phyloP scores from a whole-genome alignment of 2,329 filamentous ascomycete species.

The Magnaporthales sp. region DNA sequence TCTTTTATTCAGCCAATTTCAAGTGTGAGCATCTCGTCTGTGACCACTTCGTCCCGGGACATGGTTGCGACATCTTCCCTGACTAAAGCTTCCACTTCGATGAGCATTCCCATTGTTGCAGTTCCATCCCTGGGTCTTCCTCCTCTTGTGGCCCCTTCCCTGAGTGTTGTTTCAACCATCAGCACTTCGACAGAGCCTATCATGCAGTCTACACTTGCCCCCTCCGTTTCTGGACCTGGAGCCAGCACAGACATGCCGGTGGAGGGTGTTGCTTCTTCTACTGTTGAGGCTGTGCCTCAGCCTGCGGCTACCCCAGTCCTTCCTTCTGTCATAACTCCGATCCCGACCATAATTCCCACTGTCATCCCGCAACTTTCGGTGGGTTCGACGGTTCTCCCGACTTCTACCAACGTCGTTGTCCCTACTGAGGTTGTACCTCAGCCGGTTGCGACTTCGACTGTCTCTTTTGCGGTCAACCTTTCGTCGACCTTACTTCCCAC shows the following conservation, averaged over 20 bases:
- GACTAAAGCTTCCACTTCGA: not conserved
- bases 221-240: not conserved
- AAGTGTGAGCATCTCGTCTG: constrained; percentile 3
- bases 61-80: not conserved
- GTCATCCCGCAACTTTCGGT: not conserved
- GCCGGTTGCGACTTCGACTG: not conserved
- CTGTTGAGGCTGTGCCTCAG: not conserved
- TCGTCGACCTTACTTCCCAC: not conserved
- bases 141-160: not conserved
- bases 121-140: not conserved
- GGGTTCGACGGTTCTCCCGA: not conserved
- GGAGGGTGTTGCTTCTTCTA: not conserved
- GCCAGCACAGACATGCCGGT: not conserved
- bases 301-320: not conserved
- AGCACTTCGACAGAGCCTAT: not conserved
- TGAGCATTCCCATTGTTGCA: not conserved
- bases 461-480: not conserved
- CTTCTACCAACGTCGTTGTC: not conserved
- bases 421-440: not conserved
- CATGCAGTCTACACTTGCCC: not conserved
- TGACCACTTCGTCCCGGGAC: constrained; percentile 8
- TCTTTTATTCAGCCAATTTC: not conserved
- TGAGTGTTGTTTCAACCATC: not conserved
- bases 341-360: not conserved
- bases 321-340: not conserved